phyloP scores from a whole-genome alignment of 106 monocot species.

The Vanilla planifolia region DNA sequence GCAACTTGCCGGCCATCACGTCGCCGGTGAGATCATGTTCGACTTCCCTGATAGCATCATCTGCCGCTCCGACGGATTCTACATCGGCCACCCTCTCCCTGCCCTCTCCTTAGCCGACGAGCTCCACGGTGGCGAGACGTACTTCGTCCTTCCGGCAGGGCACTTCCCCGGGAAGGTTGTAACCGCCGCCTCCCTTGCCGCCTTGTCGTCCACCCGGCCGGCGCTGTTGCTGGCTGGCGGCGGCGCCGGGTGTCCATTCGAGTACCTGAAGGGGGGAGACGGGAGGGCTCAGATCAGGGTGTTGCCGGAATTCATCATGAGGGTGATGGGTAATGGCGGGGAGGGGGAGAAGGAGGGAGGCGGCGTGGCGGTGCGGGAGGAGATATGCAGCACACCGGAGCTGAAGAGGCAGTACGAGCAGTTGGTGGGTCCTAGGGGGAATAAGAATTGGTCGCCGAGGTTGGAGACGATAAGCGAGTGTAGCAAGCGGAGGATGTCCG shows the following conservation, averaged over 20 bases:
- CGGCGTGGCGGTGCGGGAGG: too few species aligned
- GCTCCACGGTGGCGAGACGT: conserved; percentile 48
- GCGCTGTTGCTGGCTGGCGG: background rate
- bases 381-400: conserved; percentile 71
- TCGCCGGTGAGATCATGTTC: conserved; percentile 41
- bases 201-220: conserved; percentile 11
- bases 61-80: conserved; percentile 70
- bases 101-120: conserved; percentile 35
- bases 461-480: conserved; percentile 67
- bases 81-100: conserved; percentile 54
- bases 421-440: conserved; percentile 47
- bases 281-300: conserved; percentile 47
- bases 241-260: conserved; percentile 34
- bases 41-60: conserved; percentile 39
- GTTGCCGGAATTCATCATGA: background rate
- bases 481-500: background rate
- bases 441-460: conserved; percentile 60
- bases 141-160: conserved; percentile 63
- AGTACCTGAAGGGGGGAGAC: conserved; percentile 34
- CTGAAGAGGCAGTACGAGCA: conserved; percentile 69
- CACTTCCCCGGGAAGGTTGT: conserved; percentile 10
- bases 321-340: background rate
- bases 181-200: conserved; percentile 25
- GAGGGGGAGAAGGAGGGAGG: background rate
- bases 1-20: conserved; percentile 1